Evolutionary conservation across 768 basidiomycete genomes (phyloP).

Genomic region (Chalciporus piperatus): DNA sequence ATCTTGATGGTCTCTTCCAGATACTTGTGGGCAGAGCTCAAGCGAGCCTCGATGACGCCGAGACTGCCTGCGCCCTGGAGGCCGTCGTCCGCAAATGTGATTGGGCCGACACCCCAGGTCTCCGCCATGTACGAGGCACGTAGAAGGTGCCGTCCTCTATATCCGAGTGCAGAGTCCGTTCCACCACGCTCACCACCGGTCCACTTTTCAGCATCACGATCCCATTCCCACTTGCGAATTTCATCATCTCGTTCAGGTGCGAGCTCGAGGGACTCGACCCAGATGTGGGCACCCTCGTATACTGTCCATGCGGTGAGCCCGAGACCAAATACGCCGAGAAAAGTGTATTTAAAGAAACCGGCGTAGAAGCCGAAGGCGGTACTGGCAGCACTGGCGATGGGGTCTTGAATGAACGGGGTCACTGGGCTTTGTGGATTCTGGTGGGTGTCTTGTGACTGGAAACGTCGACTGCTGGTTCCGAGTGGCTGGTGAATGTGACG

Average conservation of each 20-base stretch:
- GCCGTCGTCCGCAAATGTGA: constrained; percentile 33
- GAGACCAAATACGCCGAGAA: constrained; percentile 42
- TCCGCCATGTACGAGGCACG: constrained; percentile 73
- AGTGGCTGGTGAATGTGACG: constrained; percentile 1
- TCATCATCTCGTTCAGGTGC: constrained; percentile 49
- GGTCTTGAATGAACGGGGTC: constrained; percentile 28
- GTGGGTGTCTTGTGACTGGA: constrained; percentile 16
- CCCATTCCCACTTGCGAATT: constrained; percentile 63
- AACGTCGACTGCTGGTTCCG: constrained; percentile 6
- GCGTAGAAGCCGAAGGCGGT: constrained; percentile 44
- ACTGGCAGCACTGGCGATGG: constrained; percentile 34
- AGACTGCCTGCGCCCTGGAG: constrained; percentile 34
- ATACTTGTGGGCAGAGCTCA: constrained; percentile 53
- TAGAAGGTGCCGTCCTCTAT: constrained; percentile 56
- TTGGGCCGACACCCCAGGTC: constrained; percentile 57
- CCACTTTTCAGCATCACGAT: constrained; percentile 61
- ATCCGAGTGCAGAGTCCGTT: constrained; percentile 70
- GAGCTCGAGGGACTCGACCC: constrained; percentile 58
- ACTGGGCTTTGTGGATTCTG: constrained; percentile 6
- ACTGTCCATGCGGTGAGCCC: constrained; percentile 43
- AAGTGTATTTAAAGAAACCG: constrained; percentile 49
- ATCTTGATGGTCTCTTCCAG: constrained; percentile 47
- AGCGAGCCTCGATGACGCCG: constrained; percentile 50
- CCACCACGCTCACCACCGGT: constrained; percentile 56
- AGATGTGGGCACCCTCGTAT: constrained; percentile 60